Evolutionary conservation across 2,329 filamentous ascomycete genomes (phyloP), one percentile per base, ranked within the genome.

Genomic region (Dendryphion nanum): DNA sequence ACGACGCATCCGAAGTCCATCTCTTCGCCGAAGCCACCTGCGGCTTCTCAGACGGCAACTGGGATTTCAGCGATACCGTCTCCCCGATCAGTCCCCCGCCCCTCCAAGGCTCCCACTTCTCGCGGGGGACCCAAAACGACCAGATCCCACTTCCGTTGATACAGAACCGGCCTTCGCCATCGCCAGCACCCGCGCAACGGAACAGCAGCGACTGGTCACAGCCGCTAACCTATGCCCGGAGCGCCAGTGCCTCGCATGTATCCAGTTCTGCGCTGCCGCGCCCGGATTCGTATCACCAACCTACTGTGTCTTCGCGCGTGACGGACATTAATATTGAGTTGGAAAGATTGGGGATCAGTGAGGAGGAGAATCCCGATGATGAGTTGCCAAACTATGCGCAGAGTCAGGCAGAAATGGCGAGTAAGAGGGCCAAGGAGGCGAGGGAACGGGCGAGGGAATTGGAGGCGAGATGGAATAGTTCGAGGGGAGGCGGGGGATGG

Each of bases 321-420:
- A 49, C 50, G 24, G 51, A 40, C 2, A 45, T 62, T 15, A 62
- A 57, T 29, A 43, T 53, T 6, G 59, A 63, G 36, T 33, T 64
- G 7, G 59, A 63, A 28, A 42, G 59, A 29, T 31, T 64, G 6
- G 57, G 56, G 2, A 30, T 63, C 6, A 38, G 33, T n/a, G 51
- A 59, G 3, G 59, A 60, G 5, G 62, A 63, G 15, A 56, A 60
- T 12, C 45, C 41, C 2, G 50, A 56, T 3, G 60, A 63, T 29
- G 68, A 74, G 42, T 44, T 74, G 12, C 71, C 71, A 0, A 62
- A 72, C 43, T 74, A 74, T 42, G 70, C 68, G 18, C 61, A 69
- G 39, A 73, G 69, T 40, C 71, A 74, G 49, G 68, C 68, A 10
- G 67, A 73, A 42, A 70, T 69, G 48, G 62, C 64, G 18, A 63